Evolutionary conservation across 2,329 filamentous ascomycete genomes (phyloP), one percentile per base, ranked within the genome.

Genomic region (Teratosphaeria destructans): DNA sequence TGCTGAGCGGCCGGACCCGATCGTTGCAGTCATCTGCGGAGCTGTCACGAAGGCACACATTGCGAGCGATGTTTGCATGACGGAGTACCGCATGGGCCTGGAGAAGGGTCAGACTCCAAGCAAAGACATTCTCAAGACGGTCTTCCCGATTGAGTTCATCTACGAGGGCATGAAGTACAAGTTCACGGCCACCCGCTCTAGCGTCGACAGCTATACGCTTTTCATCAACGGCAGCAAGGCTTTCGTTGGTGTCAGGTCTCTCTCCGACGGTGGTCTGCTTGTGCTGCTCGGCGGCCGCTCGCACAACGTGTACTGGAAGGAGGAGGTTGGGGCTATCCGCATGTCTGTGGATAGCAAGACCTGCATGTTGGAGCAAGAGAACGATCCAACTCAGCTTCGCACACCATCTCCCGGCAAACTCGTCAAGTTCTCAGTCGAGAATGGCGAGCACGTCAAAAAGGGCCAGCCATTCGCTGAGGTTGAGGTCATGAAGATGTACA

Each of bases 401-500:
- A 93, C 92, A 3, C 94, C 94, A 52, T 95, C 89, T 63, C 94
- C 94, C 54, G 94, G 94, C 75, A 99, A 99, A 81, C 87, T 99
- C 39, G 93, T 99, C 78, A 96, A 96, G 79, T 99, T 94, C 77
- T 89, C 90, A 1, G 89, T 99, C 2, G 94, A 96, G 75, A 97
- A 95, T 70, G 94, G 94, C 62, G 83, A 91, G 67, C 94, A 99
- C 74, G 85, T 99, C 75, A 87, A 85, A 75, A 90, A 95, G 68
- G 93, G 93, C 60, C 89, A 97, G 75, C 81, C 93, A 37, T 99
- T 91, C 71, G 94, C 94, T 59, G 94, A 99, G 76, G 93, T 99
- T 49, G 94, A 99, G 78, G 94, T 99, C 77, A 99, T 99, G 94
- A 99, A 99, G 83, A 99, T 99, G 94, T 97, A 97, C 83, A 99